phyloP scores from a whole-genome alignment of 176 grass and related monocot species.

The Alloteropsis semialata region DNA sequence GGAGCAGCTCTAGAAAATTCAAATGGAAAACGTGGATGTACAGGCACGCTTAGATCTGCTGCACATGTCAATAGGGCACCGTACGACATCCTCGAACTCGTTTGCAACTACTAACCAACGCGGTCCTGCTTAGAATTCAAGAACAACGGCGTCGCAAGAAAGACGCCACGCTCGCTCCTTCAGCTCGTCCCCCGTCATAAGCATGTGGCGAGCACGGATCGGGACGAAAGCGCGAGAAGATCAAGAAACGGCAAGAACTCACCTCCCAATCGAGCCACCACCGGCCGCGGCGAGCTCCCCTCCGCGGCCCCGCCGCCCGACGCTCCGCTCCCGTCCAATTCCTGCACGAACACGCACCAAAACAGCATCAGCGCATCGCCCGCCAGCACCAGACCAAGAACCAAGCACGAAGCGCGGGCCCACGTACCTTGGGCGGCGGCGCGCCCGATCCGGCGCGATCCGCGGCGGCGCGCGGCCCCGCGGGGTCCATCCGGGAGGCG shows the following conservation, averaged over 20 bases:
- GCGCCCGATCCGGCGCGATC: conserved; percentile 44
- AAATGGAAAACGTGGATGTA: neutral
- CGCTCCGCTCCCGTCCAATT: conserved; percentile 11
- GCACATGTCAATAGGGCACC: neutral
- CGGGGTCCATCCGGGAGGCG: conserved; percentile 30
- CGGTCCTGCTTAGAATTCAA: neutral
- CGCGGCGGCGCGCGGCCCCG: neutral
- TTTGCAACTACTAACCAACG: neutral
- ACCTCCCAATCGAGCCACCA: conserved; percentile 20
- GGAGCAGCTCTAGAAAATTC: neutral
- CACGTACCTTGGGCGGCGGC: conserved; percentile 19
- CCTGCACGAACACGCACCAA: conserved; percentile 2
- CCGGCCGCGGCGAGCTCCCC: neutral
- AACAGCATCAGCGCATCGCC: neutral
- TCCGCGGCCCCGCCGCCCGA: neutral
- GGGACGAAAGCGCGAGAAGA: neutral
- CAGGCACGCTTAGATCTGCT: neutral
- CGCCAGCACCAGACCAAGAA: neutral
- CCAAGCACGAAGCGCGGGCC: no score
- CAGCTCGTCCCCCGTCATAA: neutral
- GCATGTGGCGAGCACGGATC: neutral
- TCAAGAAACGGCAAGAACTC: neutral
- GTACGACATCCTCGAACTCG: neutral
- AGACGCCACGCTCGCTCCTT: neutral
- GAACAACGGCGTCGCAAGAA: neutral